Evolutionary conservation across 352 stramenopile species (phyloP), one percentile per base, ranked within the genome.

Genomic region (Phytopythium helicoides): DNA sequence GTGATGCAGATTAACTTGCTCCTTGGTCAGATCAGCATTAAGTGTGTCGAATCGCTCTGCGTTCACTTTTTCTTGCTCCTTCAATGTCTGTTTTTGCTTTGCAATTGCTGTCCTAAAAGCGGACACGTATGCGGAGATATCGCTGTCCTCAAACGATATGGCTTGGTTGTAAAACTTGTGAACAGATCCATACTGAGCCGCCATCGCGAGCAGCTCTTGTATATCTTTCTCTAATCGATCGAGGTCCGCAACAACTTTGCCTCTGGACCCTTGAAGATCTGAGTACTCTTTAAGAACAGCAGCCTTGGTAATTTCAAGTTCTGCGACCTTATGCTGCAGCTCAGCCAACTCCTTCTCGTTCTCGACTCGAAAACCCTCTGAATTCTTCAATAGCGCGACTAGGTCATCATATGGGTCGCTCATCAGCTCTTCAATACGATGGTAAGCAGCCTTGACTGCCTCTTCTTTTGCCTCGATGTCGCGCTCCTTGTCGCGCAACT

Each of bases 371-470:
- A 81, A 74, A 2, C 48, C 45, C 6, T 90, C 80, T 37, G 87
- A 86, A 28, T 88, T 73, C 1, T 66, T 72, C 28, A 90, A 37
- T 18, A 90, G 37, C 2, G 19, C 40, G 39, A 76, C 52, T 4
- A 95, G 49, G 31, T 91, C 66, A 11, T 81, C 71, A 38, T 95
- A 76, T 0, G 73, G 63, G 39, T 90, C 83, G 42, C 66, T 90
- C 77, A 93, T 87, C 49, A 86, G 58, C 16, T 84, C 61, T 35
- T 86, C 66, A 39, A 92, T 82, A 37, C 77, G 88, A 4, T 41
- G 19, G 28, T 81, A 74, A 14, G 79, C 62, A 5, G 52, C 34
- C 7, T 71, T 42, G 22, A 80, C 66, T 25, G 52, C 69, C 5
- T 68, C 54, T 49, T 85, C 64, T 45, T 87, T 86, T 26, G 59